Percentiles rank a stretch among this genome's conserved stretches.
Evolutionary conservation across 1,284 basidiomycete genomes (phyloP).

Genomic region (Coriolopsis trogii): DNA sequence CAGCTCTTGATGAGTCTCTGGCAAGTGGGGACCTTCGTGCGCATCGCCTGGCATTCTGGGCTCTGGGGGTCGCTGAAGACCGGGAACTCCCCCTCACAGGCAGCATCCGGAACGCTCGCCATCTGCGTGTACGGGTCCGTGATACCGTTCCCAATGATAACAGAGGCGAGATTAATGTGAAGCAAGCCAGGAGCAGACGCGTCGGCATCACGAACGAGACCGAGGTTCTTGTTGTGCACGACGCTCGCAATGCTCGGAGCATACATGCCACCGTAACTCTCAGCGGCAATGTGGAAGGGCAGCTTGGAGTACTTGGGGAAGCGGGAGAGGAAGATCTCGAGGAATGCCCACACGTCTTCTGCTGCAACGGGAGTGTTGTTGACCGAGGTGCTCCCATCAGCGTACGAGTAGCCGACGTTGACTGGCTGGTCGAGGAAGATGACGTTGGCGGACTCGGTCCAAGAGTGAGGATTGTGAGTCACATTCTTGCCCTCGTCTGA

Average conservation of each 20-base stretch:
- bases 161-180: constrained; percentile 77
- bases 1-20: constrained; percentile 69
- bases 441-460: constrained; percentile 40
- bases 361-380: constrained; percentile 49
- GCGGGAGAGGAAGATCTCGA: constrained; percentile 83
- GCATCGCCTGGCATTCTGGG: constrained; percentile 64
- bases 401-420: constrained; percentile 67
- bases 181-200: constrained; percentile 39
- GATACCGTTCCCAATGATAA: constrained; percentile 83
- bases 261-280: constrained; percentile 84
- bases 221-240: constrained; percentile 77
- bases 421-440: constrained; percentile 64
- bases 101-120: constrained; percentile 79
- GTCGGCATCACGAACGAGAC: constrained; percentile 43
- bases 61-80: constrained; percentile 72
- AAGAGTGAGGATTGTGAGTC: constrained; percentile 61
- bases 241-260: constrained; percentile 78
- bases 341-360: constrained; percentile 79
- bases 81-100: constrained; percentile 79
- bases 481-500: constrained; percentile 68
- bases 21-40: constrained; percentile 71
- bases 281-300: constrained; percentile 75
- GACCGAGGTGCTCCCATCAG: constrained; percentile 46
- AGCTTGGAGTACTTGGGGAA: constrained; percentile 70
- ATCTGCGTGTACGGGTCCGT: constrained; percentile 80